A percentile compares a stretch with the other conserved stretches of the same genome.
These are phyloP conservation scores for Ramalina peruviana DNA, from an alignment of 495 filamentous ascomycete species.

Conservation along the genomic window DNA sequence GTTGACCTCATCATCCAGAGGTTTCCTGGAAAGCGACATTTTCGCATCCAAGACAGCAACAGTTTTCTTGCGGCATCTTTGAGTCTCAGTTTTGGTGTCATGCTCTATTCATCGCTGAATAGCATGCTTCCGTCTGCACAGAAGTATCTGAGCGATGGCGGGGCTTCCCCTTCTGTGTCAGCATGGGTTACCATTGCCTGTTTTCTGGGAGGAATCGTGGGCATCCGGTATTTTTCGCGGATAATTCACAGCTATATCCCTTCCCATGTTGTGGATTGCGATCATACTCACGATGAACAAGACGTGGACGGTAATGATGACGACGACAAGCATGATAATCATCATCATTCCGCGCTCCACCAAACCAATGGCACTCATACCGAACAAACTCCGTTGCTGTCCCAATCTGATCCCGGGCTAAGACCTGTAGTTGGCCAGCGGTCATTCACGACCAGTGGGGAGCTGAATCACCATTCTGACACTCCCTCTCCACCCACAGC, in stretches of 20 bases:
- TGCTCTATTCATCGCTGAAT: slow-evolving; percentile 90
- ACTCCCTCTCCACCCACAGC: neutral
- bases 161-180: slow-evolving; percentile 48
- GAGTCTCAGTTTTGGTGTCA: slow-evolving; percentile 92
- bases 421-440: neutral
- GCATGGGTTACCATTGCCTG: slow-evolving; percentile 60
- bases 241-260: slow-evolving; percentile 74
- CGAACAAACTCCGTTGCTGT: slow-evolving; percentile 35
- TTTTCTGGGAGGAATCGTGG: slow-evolving; percentile 70
- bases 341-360: slow-evolving; percentile 6
- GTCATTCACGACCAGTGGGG: slow-evolving; percentile 1
- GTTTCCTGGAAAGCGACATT: slow-evolving; percentile 57
- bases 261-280: slow-evolving; percentile 87
- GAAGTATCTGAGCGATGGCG: slow-evolving; percentile 54
- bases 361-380: slow-evolving; percentile 11
- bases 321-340: slow-evolving; percentile 12
- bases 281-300: slow-evolving; percentile 58
- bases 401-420: slow-evolving; percentile 1
- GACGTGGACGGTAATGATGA: slow-evolving; percentile 23
- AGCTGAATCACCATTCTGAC: neutral
- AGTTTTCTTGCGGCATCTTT: slow-evolving; percentile 76
- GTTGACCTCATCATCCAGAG: slow-evolving; percentile 62
- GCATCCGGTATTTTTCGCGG: slow-evolving; percentile 68
- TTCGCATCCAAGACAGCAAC: slow-evolving; percentile 80
- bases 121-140: slow-evolving; percentile 85